Evolutionary conservation across 2,329 filamentous ascomycete species (phyloP), one percentile per base, ranked within the genome.

Genomic region (Cadophora gregata): DNA sequence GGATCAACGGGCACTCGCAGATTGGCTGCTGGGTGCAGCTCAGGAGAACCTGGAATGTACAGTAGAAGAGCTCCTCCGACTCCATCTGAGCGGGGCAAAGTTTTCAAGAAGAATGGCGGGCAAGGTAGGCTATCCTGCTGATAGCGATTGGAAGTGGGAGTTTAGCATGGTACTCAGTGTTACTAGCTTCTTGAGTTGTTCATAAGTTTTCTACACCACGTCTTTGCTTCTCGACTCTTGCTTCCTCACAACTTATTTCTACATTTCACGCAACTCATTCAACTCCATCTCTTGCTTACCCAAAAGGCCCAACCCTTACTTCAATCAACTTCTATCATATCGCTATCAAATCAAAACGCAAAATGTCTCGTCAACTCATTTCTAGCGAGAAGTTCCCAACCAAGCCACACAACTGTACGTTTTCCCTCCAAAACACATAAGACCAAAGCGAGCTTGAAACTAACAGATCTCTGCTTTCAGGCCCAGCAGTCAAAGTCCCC

Each of bases 301-400:
- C 42, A 47, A 7, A 21, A 47, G 10, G 8, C 42, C 42, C n/a
- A 47, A 21, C 4, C 21, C 19, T 47, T 7, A 21, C n/a, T 12
- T 47, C n/a, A 47, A 21, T 9, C 42, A 21, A 47, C 19, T 47
- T 21, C 19, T 6, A 47, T 3, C 19, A 21, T 47, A 9, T 21
- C 14, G 16, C 24, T 4, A n/a, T 10, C 21, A 27, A 25, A 3
- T 25, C 59, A 36, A 55, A 51, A 67, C 31, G 64, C 67, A 75
- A 58, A 65, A 82, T 82, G 81, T 82, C 81, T 61, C 80, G 81
- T 65, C 74, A 82, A 74, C 77, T 82, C 62, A 82, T 82, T 67
- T 81, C 78, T 62, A 81, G 78, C 75, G 80, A 80, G 25, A 81
- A 82, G 70, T 82, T 82, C 69, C 81, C 80, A 53, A 72, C 79